Conservation (phyloP, 164 flowering plant species). For the Hamamelis virginiana region DNA sequence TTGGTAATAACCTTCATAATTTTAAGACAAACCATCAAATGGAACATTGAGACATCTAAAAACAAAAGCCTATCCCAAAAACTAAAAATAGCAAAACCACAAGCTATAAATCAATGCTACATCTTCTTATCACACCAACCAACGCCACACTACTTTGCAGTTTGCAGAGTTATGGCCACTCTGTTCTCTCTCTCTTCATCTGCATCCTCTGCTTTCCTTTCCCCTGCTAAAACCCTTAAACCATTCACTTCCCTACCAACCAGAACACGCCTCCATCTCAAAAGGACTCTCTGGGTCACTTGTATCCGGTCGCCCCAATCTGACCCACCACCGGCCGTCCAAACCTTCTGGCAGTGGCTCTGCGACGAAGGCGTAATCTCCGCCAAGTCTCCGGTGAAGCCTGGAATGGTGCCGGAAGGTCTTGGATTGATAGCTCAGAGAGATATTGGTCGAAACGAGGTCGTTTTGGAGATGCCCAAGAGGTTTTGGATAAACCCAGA, state of each 20-base stretch:
- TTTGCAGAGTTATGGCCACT: background rate
- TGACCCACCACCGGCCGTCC: constrained; percentile 37
- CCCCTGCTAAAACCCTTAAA: constrained; percentile 14
- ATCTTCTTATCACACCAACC: too few relatives aligned
- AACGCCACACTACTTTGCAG: too few relatives aligned
- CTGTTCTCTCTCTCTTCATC: constrained; percentile 16
- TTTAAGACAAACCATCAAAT: too few relatives aligned
- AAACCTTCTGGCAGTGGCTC: constrained; percentile 79
- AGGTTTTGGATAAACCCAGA: constrained; percentile 84
- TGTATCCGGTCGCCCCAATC: constrained; percentile 24
- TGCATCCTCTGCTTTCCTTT: constrained; percentile 23
- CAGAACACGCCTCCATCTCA: constrained; percentile 15
- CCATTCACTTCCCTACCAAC: constrained; percentile 6
- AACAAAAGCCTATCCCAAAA: too few relatives aligned
- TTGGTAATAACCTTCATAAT: too few relatives aligned
- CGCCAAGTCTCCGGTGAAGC: constrained; percentile 48
- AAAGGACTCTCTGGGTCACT: constrained; percentile 13
- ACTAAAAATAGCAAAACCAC: too few relatives aligned
- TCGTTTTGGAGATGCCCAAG: constrained; percentile 82
- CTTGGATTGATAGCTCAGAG: constrained; percentile 74
- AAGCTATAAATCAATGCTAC: too few relatives aligned
- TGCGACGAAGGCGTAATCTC: constrained; percentile 60
- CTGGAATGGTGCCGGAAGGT: constrained; percentile 68
- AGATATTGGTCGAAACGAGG: constrained; percentile 63
- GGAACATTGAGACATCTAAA: too few relatives aligned